Base-by-base conservation (phyloP, 2,329 filamentous ascomycete genomes). In the Diaporthe australafricana region DNA sequence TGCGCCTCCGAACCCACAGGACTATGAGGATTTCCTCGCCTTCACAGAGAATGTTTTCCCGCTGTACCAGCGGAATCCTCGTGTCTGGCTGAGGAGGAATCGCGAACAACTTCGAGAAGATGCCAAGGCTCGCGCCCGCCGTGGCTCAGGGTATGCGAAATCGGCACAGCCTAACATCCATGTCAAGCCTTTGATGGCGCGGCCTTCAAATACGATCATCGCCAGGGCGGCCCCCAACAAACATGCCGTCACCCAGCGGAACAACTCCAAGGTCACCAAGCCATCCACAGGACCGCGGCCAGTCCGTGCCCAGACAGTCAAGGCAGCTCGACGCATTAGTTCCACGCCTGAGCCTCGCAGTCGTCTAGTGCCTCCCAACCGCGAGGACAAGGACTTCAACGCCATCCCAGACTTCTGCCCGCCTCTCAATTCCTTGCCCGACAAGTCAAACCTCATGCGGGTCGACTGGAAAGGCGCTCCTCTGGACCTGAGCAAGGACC, bases 391-490 rank as follows among this genome's bases (percentile, higher is more conserved):
- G 79, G 92, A 97, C 80, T 97, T 94, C 81, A 85, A 87, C 56
- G 85, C 90, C 4, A 86, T 97, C 40, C 87, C 88, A 7, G 90
- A 98, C 80, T 93, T 88, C 80, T 94, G 91, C 66, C 94, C 94
- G 55, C 90, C 93, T 0, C 78, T 91, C 52, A 83, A 85, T 70
- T 91, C 92, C 2, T 87, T 96, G 5, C 90, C 91, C 9, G 84
- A 84, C 75, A 91, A 91, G 77, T 83, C 88, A 66, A 94, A 94
- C 80, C 89, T 88, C 52, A 87, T 96, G 76, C 96, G 95, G 85
- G 91, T 94, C 32, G 94, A 97, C 74, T 97, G 94, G 94, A 96
- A 95, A 84, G 94, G 93, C 9, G 89, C 91, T 74, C 89, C 92
- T 48, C 89, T 96, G 75, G 93, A 97, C 78, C 89, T 98, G 56